phyloP scores from a whole-genome alignment of 2,329 filamentous ascomycete genomes.

The Fusarium zealandicum region DNA sequence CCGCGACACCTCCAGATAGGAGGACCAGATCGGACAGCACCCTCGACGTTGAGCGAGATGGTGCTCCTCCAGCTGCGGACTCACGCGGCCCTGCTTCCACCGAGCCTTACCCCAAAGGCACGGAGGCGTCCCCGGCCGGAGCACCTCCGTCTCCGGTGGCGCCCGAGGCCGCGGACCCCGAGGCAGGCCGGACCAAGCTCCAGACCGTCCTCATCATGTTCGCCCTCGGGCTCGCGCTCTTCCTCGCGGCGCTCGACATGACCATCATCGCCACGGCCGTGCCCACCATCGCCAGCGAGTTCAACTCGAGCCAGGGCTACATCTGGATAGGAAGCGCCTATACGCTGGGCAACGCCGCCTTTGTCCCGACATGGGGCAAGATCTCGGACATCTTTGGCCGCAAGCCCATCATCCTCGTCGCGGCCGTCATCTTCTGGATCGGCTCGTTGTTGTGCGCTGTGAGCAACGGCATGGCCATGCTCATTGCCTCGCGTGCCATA shows the following conservation, averaged over 20 bases:
- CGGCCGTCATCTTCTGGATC: conserved; percentile 61
- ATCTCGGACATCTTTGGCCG: conserved; percentile 66
- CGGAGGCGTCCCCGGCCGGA: conserved; percentile 14
- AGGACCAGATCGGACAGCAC: conserved; percentile 43
- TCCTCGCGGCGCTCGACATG: conserved; percentile 62
- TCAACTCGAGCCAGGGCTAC: conserved; percentile 73
- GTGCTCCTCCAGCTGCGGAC: conserved; percentile 1
- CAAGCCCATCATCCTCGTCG: conserved; percentile 60
- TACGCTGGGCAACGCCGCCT: conserved; percentile 71
- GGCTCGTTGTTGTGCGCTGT: conserved; percentile 63
- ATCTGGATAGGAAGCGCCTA: conserved; percentile 81
- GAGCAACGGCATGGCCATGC: conserved; percentile 57
- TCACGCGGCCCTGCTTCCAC: conserved; percentile 3
- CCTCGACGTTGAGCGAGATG: conserved; percentile 40
- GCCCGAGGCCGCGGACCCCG: conserved; percentile 39
- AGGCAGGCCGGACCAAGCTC: conserved; percentile 48
- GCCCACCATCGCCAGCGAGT: conserved; percentile 68
- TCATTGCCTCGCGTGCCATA: conserved; percentile 62
- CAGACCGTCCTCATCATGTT: conserved; percentile 52
- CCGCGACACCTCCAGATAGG: conserved; percentile 22
- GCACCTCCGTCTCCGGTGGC: conserved; percentile 13
- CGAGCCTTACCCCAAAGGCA: conserved; percentile 16
- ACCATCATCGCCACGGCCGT: conserved; percentile 73
- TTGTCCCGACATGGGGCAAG: conserved; percentile 74
- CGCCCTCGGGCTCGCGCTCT: conserved; percentile 54